Percentiles rank a stretch among this genome's conserved stretches.
phyloP scores from a whole-genome alignment of 108 stramenopile species.

The Thalassiosira profunda region DNA sequence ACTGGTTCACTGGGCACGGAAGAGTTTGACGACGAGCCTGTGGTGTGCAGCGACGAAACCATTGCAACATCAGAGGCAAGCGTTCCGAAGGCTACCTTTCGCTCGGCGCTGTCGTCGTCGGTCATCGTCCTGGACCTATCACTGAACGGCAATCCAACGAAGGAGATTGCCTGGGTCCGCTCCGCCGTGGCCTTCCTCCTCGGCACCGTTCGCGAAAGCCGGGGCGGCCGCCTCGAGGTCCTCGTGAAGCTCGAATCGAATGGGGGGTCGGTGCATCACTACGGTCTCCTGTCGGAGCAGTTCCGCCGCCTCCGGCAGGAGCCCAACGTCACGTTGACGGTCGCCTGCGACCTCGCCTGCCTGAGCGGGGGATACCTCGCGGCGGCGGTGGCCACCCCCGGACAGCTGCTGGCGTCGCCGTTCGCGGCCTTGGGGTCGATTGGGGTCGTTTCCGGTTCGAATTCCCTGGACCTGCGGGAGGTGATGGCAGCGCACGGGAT shows the following conservation, averaged over 20 bases:
- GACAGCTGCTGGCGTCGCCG: slow-evolving; percentile 73
- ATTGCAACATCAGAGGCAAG: too few species aligned
- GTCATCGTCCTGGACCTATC: too few species aligned
- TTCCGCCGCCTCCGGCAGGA: slow-evolving; percentile 64
- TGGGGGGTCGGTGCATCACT: slow-evolving; percentile 77
- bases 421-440: slow-evolving; percentile 86
- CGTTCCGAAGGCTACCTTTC: too few species aligned
- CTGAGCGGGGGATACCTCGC: slow-evolving; percentile 88
- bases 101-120: too few species aligned
- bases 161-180: too few species aligned
- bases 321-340: slow-evolving; percentile 68
- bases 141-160: too few species aligned
- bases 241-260: slow-evolving; percentile 79
- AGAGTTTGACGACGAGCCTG: too few species aligned
- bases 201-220: too few species aligned
- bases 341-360: slow-evolving; percentile 75
- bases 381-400: slow-evolving; percentile 74
- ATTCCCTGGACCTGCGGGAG: slow-evolving; percentile 72
- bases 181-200: too few species aligned
- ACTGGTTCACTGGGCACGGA: too few species aligned
- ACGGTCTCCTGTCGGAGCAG: slow-evolving; percentile 78
- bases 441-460: slow-evolving; percentile 81
- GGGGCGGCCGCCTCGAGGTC: too few species aligned
- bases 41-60: too few species aligned
- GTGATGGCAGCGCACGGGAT: slow-evolving; percentile 70